These are phyloP conservation scores for Prunus padus DNA, from an alignment of 306 rosid genomes.

Conservation along the genomic window DNA sequence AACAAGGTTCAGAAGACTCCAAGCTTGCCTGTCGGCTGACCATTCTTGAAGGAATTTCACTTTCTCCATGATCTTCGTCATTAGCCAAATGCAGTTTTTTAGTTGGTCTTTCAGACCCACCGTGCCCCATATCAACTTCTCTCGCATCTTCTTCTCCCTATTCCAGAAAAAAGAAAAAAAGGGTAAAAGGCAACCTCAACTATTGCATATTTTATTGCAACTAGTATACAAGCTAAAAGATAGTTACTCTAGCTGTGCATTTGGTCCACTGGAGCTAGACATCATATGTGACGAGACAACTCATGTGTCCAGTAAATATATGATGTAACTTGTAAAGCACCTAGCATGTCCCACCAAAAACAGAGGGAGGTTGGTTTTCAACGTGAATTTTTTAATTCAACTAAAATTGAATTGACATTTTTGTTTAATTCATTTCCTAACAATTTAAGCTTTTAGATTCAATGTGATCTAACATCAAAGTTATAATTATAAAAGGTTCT, in stretches of 20 bases:
- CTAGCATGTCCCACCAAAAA: background rate
- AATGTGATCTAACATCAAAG: too few species aligned
- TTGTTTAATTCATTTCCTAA: too few species aligned
- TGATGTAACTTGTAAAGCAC: too few species aligned
- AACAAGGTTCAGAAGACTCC: conserved; percentile 28
- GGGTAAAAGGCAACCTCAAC: conserved; percentile 4
- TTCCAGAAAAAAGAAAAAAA: background rate
- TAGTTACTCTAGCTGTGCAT: background rate
- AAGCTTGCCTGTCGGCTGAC: conserved; percentile 12
- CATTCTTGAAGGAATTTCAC: conserved; percentile 19
- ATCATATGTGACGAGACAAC: too few species aligned
- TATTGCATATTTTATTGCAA: background rate
- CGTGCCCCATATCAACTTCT: conserved; percentile 27
- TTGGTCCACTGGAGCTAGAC: background rate
- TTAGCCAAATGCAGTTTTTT: conserved; percentile 32
- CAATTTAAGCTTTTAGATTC: too few species aligned
- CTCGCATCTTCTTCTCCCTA: conserved; percentile 35
- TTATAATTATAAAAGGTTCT: too few species aligned
- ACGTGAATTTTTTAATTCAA: too few species aligned
- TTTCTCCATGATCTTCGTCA: conserved; percentile 27
- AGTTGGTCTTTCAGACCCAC: conserved; percentile 30
- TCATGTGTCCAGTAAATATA: too few species aligned
- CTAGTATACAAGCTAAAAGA: background rate
- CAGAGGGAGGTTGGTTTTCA: background rate
- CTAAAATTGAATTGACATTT: too few species aligned